phyloP scores from a whole-genome alignment of 768 basidiomycete species.

The Boletus edulis region DNA sequence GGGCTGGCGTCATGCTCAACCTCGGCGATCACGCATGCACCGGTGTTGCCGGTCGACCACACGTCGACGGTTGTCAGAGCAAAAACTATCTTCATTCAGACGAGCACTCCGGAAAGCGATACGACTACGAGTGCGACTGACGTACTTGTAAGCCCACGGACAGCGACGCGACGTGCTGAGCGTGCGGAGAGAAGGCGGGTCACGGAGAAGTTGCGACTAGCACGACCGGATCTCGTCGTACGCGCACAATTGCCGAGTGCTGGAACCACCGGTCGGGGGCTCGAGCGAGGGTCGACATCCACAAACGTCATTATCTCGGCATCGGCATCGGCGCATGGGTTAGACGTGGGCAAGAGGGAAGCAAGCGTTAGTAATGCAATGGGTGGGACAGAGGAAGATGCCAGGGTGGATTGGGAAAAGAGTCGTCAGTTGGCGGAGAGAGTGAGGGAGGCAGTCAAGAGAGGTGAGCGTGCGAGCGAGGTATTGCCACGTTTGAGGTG shows the following conservation, averaged over 20 bases:
- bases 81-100: neutral
- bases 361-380: neutral
- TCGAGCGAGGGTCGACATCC: neutral
- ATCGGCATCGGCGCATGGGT: neutral
- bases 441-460: slow-evolving; percentile 21
- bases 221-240: slow-evolving; percentile 42
- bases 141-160: slow-evolving; percentile 15
- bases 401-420: slow-evolving; percentile 26
- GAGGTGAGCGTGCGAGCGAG: slow-evolving; percentile 15
- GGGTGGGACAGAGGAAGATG: slow-evolving; percentile 6
- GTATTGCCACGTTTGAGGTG: slow-evolving; percentile 30
- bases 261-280: slow-evolving; percentile 3
- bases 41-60: neutral
- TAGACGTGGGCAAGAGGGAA: neutral
- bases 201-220: slow-evolving; percentile 41
- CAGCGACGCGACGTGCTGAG: slow-evolving; percentile 15
- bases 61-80: neutral
- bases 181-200: slow-evolving; percentile 22
- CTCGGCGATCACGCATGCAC: neutral
- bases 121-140: neutral
- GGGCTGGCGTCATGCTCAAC: slow-evolving; percentile 2
- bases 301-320: neutral
- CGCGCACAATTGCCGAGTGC: slow-evolving; percentile 26
- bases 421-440: slow-evolving; percentile 21
- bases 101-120: neutral